Evolutionary conservation across 495 filamentous ascomycete species (phyloP), one percentile per base, ranked within the genome.

Genomic region (Hypoxylon lienhwacheense): DNA sequence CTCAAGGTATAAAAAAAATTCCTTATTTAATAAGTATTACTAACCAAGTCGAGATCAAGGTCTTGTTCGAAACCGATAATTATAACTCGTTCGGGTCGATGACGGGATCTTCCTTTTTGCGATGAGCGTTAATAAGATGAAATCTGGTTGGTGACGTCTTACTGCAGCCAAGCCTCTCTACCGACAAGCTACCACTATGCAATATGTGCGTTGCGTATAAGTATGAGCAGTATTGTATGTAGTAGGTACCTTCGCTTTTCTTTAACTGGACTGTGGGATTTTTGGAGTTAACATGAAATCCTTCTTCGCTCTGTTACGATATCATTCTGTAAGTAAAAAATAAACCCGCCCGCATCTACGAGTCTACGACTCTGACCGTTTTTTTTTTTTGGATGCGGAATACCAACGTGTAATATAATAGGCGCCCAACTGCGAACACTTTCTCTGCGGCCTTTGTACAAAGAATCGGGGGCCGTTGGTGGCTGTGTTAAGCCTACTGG

Each of bases 381-480:
- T 25, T 16, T 22, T 16, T 34, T 28, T 17, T 16, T 43, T 12
- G 33, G 24, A n/a, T 21, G 26, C 26, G 25, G 21, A 42, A 41
- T 52, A 44, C 58, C 35, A 26, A 46, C 34, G 31, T 32, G 51
- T 55, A 51, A 55, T 45, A 55, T 50, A 51, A 51, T 46, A 43
- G 47, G 24, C 24, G 35, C 50, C 28, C 39, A 14, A 16, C 26
- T 21, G 8, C 21, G n/a, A 40, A 43, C 10, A 16, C 5, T 19
- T 15, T 6, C 20, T 6, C 20, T 25, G 25, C 36, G 15, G 24
- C 39, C 45, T 54, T 49, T 49, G 19, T 40, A 49, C 21, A 32
- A 29, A 48, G 5, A 55, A 25, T 36, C 17, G 51, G 51, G 46
- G 45, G 56, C 39, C 17, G 58, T 61, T 61, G 51, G 58, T 55